phyloP scores from a whole-genome alignment of 2,329 filamentous ascomycete species.

The Orbilia quercus region DNA sequence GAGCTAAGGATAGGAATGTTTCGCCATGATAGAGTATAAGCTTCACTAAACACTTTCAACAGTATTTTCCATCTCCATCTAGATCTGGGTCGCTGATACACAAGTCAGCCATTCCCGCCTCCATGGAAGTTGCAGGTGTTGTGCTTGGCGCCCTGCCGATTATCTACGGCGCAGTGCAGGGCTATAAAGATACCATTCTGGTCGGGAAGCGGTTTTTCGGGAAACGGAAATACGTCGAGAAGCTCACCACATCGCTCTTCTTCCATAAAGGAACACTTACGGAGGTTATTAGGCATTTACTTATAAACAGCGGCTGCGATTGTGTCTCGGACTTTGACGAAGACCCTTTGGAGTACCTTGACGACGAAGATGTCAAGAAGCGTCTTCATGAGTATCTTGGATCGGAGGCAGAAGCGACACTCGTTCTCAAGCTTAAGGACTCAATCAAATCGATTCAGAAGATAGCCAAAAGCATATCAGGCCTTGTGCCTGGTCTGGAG shows the following conservation, averaged over 20 bases:
- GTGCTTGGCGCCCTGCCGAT: slow-evolving; percentile 50
- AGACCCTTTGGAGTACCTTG: slow-evolving; percentile 27
- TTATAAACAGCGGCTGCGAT: slow-evolving; percentile 34
- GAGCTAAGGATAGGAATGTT: no score
- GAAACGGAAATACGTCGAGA: slow-evolving; percentile 35
- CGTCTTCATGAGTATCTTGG: slow-evolving; percentile 43
- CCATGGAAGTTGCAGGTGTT: slow-evolving; percentile 42
- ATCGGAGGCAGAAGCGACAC: slow-evolving; percentile 9
- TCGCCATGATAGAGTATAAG: no score
- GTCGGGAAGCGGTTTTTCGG: slow-evolving; percentile 24
- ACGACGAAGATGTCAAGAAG: slow-evolving; percentile 29
- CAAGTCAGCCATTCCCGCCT: no score
- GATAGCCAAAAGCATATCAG: slow-evolving; percentile 36
- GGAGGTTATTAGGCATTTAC: slow-evolving; percentile 36
- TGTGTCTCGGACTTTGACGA: slow-evolving; percentile 32
- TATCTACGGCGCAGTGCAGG: slow-evolving; percentile 28
- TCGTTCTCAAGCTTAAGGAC: slow-evolving; percentile 13
- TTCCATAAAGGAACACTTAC: slow-evolving; percentile 34
- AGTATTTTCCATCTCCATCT: no score
- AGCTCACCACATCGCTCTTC: slow-evolving; percentile 38
- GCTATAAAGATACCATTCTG: slow-evolving; percentile 43
- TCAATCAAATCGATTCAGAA: slow-evolving; percentile 19
- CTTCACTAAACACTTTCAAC: no score
- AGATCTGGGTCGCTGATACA: no score
- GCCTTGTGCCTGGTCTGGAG: slow-evolving; percentile 34